These are phyloP conservation scores for Aspergillus quadrilineatus DNA, from an alignment of 2,329 filamentous ascomycete species.

Conservation along the genomic window DNA sequence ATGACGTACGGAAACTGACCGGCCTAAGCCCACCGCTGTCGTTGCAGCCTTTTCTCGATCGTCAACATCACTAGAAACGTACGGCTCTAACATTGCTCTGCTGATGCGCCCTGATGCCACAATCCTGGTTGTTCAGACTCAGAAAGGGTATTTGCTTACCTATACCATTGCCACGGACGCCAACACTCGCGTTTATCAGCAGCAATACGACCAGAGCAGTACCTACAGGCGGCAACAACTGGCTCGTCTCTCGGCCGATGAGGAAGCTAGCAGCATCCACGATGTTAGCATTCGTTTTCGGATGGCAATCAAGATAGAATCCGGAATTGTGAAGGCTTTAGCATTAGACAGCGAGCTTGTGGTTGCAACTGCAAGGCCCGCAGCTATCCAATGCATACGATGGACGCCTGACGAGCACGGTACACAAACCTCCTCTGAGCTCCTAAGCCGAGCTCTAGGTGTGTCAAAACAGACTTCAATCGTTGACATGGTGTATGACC, in stretches of 20 bases:
- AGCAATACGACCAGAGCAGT: constrained; percentile 62
- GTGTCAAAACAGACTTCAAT: constrained; percentile 74
- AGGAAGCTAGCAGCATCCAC: constrained; percentile 76
- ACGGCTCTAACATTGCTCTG: constrained; percentile 81
- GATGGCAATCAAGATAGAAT: constrained; percentile 98
- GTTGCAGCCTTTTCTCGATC: constrained; percentile 84
- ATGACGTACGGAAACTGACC: constrained; percentile 28
- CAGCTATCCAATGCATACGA: constrained; percentile 93
- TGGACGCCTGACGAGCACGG: constrained; percentile 84
- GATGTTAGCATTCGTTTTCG: constrained; percentile 90
- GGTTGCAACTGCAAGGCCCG: constrained; percentile 85
- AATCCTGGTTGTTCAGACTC: constrained; percentile 87
- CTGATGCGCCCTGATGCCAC: constrained; percentile 87
- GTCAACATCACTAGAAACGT: constrained; percentile 71
- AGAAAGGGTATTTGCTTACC: constrained; percentile 83
- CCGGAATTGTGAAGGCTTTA: constrained; percentile 82
- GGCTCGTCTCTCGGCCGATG: constrained; percentile 62
- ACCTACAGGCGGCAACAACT: constrained; percentile 48
- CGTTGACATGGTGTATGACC: constrained; percentile 84
- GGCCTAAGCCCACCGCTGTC: constrained; percentile 74
- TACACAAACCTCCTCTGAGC: constrained; percentile 84
- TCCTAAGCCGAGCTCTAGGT: constrained; percentile 84
- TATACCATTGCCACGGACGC: constrained; percentile 87
- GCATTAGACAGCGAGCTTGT: constrained; percentile 90
- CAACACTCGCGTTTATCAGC: constrained; percentile 78